Evolutionary conservation across 2,329 filamentous ascomycete species (phyloP).

Genomic region (Aspergillus ochraceoroseus): DNA sequence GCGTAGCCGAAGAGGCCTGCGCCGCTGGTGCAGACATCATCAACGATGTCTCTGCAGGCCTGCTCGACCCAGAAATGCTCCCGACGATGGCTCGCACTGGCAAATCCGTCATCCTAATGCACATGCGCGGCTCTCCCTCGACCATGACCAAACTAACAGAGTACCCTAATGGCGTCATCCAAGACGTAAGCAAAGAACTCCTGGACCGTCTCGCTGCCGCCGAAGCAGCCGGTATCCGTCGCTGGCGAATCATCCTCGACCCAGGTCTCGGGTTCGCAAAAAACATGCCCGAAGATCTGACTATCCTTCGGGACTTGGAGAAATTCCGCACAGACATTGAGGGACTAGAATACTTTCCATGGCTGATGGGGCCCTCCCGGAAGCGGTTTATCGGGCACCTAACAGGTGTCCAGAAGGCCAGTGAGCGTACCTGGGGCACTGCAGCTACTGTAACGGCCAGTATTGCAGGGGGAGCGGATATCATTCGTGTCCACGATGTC

Average conservation of each 20-base stretch:
- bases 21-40: conserved; percentile 81
- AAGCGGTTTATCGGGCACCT: conserved; percentile 84
- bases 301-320: conserved; percentile 64
- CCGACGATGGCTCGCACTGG: conserved; percentile 69
- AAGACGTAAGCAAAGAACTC: conserved; percentile 64
- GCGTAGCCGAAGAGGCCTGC: conserved; percentile 72
- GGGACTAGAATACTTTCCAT: conserved; percentile 62
- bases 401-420: conserved; percentile 67
- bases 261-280: conserved; percentile 95
- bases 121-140: conserved; percentile 82
- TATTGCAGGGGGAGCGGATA: conserved; percentile 80
- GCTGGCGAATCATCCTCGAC: conserved; percentile 93
- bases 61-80: conserved; percentile 76
- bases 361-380: conserved; percentile 82
- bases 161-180: conserved; percentile 65
- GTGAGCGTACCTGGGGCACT: conserved; percentile 74
- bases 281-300: conserved; percentile 70
- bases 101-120: conserved; percentile 79
- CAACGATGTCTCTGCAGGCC: conserved; percentile 87
- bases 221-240: conserved; percentile 72
- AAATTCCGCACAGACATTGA: conserved; percentile 50
- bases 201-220: conserved; percentile 66
- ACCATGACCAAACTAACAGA: conserved; percentile 69
- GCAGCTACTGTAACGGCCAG: conserved; percentile 82
- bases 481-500: conserved; percentile 89